Conservation (phyloP, 2,329 filamentous ascomycete genomes). For the Pseudogymnoascus sp. region DNA sequence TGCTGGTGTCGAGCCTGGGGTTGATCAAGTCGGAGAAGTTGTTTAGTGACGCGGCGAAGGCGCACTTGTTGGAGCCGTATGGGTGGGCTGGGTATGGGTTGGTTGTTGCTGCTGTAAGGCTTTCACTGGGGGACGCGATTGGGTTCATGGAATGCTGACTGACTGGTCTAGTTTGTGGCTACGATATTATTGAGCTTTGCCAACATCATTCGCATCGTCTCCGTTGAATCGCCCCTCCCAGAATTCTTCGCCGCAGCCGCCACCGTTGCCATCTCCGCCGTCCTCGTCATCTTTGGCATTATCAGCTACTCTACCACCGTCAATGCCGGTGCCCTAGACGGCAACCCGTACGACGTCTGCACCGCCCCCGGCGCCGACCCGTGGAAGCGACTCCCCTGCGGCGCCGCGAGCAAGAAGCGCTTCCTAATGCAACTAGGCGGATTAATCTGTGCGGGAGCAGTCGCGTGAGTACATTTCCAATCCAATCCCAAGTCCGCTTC, state of each 20-base stretch:
- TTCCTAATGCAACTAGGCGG: neutral
- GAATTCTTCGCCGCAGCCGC: neutral
- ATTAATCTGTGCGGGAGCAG: neutral
- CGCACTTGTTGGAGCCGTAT: neutral
- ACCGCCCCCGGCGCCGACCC: neutral
- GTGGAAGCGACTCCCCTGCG: neutral
- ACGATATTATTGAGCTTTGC: neutral
- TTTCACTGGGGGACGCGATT: neutral
- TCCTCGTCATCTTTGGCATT: neutral
- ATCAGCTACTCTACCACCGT: neutral
- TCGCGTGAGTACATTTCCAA: neutral
- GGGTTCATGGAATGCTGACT: neutral
- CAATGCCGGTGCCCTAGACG: neutral
- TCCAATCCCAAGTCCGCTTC: too few species aligned
- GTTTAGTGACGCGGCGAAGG: constrained; percentile 4
- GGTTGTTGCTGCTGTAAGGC: neutral
- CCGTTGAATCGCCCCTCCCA: neutral
- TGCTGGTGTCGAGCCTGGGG: neutral
- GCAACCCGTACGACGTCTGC: neutral
- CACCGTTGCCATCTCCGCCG: neutral
- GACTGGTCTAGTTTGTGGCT: neutral
- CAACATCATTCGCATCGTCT: neutral
- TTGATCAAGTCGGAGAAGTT: constrained; percentile 7
- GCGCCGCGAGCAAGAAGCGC: neutral
- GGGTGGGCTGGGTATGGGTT: neutral